These are phyloP conservation scores for Exserohilum rostratum DNA, from an alignment of 2,329 filamentous ascomycete species.

Conservation along the genomic window DNA sequence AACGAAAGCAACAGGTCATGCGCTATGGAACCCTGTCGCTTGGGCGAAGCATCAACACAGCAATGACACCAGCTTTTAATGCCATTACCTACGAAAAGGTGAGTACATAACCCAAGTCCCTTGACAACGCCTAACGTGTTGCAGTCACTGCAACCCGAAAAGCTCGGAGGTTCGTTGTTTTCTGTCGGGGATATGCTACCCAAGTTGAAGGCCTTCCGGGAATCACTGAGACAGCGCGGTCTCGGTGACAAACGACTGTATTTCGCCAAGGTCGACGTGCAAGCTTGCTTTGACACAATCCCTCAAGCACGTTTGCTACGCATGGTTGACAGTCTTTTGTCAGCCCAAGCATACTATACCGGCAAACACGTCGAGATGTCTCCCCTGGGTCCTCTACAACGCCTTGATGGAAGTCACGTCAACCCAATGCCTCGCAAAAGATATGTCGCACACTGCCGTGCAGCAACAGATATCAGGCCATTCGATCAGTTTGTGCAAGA, in stretches of 20 bases:
- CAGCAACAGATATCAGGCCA: constrained; percentile 34
- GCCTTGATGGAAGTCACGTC: constrained; percentile 35
- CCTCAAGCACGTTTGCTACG: constrained; percentile 76
- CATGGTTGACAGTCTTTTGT: constrained; percentile 65
- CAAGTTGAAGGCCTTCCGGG: constrained; percentile 73
- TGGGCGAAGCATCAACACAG: constrained; percentile 70
- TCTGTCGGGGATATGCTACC: constrained; percentile 81
- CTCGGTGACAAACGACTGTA: constrained; percentile 62
- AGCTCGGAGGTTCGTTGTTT: constrained; percentile 79
- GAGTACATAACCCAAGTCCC: constrained; percentile 11
- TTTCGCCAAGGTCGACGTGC: constrained; percentile 92
- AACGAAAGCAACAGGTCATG: constrained; percentile 63
- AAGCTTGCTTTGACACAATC: constrained; percentile 93
- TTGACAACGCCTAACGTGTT: constrained; percentile 9
- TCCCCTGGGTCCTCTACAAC: constrained; percentile 49
- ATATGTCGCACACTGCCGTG: constrained; percentile 50
- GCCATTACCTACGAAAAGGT: constrained; percentile 81
- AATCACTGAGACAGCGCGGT: constrained; percentile 49
- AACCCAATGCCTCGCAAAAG: constrained; percentile 44
- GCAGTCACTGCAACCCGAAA: constrained; percentile 53
- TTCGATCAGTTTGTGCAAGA: constrained; percentile 44
- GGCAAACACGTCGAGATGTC: constrained; percentile 76
- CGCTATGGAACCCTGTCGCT: constrained; percentile 62
- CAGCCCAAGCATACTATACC: constrained; percentile 70
- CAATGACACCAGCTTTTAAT: constrained; percentile 75